Conservation (phyloP, 2,329 filamentous ascomycete species). For the Rachicladosporium sp. region DNA sequence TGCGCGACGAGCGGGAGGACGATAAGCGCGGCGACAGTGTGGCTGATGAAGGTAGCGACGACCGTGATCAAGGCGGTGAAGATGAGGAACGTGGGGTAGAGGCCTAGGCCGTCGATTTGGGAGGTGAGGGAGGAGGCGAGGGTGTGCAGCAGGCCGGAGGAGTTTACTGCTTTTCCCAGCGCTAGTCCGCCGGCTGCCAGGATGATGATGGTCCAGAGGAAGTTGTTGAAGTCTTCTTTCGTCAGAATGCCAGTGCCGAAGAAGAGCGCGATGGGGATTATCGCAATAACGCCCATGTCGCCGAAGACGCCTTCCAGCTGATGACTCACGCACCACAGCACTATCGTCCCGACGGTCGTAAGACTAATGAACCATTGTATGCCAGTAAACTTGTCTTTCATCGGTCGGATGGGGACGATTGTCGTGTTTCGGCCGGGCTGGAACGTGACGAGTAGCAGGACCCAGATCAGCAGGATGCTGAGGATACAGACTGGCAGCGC, state of each 20-base stretch:
- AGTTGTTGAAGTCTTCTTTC: constrained; percentile 99
- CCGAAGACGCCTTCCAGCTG: constrained; percentile 79
- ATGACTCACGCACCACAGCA: constrained; percentile 84
- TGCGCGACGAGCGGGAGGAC: constrained; percentile 81
- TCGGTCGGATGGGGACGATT: constrained; percentile 80
- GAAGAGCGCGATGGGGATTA: constrained; percentile 90
- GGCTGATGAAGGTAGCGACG: constrained; percentile 93
- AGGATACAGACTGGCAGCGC: constrained; percentile 85
- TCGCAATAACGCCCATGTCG: constrained; percentile 96
- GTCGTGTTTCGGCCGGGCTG: constrained; percentile 71
- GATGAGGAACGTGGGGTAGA: constrained; percentile 78
- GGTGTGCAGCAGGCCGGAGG: constrained; percentile 80
- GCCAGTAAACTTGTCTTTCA: constrained; percentile 77
- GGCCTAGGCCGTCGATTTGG: constrained; percentile 60
- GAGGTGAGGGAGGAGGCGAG: constrained; percentile 67
- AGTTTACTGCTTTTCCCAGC: constrained; percentile 86
- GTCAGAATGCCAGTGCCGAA: constrained; percentile 93
- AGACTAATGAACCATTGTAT: constrained; percentile 86
- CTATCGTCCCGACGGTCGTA: constrained; percentile 73
- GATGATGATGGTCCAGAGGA: constrained; percentile 99
- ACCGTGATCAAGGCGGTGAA: constrained; percentile 78
- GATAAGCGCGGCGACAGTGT: constrained; percentile 92
- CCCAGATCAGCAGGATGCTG: constrained; percentile 79
- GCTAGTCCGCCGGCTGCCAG: constrained; percentile 86
- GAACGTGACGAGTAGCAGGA: constrained; percentile 74